Percentiles rank a stretch among this genome's conserved stretches.
phyloP scores from a whole-genome alignment of 495 filamentous ascomycete genomes.

The Xylaria venustula region DNA sequence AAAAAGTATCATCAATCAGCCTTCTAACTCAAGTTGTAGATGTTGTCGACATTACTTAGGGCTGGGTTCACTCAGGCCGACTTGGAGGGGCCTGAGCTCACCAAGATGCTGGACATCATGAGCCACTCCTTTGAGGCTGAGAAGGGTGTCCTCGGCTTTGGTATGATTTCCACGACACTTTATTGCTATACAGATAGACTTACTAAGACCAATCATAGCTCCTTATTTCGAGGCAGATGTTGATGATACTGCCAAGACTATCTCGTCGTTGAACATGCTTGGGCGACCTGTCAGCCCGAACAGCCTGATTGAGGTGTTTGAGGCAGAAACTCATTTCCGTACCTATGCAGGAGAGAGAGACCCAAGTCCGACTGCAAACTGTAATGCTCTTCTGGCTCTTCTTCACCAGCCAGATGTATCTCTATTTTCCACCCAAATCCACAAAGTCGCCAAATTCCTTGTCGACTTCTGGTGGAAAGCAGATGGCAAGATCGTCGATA shows the following conservation, averaged over 20 bases:
- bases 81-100: slow-evolving; percentile 21
- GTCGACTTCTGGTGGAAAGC: slow-evolving; percentile 22
- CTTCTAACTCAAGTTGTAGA: slow-evolving; percentile 3
- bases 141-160: slow-evolving; percentile 20
- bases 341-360: slow-evolving; percentile 41
- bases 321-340: slow-evolving; percentile 34
- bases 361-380: slow-evolving; percentile 43
- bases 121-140: slow-evolving; percentile 15
- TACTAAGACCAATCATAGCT: slow-evolving; percentile 15
- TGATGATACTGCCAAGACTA: slow-evolving; percentile 48
- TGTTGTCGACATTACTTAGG: slow-evolving; percentile 21
- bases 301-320: slow-evolving; percentile 35
- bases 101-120: slow-evolving; percentile 22
- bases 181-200: neutral
- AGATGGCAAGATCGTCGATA: slow-evolving; percentile 22
- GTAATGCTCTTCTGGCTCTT: slow-evolving; percentile 41
- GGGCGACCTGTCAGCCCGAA: slow-evolving; percentile 22
- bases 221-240: slow-evolving; percentile 42
- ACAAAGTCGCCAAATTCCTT: slow-evolving; percentile 25
- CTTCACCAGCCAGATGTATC: slow-evolving; percentile 16
- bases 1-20: slow-evolving; percentile 12
- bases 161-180: slow-evolving; percentile 12
- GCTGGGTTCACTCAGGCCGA: slow-evolving; percentile 20
- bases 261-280: slow-evolving; percentile 33
- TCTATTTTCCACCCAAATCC: slow-evolving; percentile 16